Evolutionary conservation across 164 flowering plant species (phyloP).

Genomic region (Magnolia sinica): DNA sequence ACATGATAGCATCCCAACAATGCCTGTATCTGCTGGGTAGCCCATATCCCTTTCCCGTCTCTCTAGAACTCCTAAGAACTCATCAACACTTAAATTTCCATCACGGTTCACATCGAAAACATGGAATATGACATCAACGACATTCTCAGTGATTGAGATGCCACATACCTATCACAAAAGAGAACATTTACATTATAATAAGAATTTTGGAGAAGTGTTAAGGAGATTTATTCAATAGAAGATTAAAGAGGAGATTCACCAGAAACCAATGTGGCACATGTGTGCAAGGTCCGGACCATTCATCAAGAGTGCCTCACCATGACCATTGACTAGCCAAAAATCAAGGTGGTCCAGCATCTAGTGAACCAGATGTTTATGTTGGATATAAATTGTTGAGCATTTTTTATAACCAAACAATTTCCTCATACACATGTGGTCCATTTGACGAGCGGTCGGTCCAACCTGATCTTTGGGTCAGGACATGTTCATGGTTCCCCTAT

Average conservation of each 20-base stretch:
- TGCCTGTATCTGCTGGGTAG: slow-evolving; percentile 50
- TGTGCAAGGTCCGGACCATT: too few species aligned
- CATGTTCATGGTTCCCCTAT: too few species aligned
- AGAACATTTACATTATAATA: neutral
- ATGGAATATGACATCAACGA: slow-evolving; percentile 72
- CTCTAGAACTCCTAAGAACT: slow-evolving; percentile 71
- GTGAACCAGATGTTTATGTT: too few species aligned
- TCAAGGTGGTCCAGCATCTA: too few species aligned
- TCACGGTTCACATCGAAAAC: slow-evolving; percentile 74
- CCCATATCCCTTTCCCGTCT: slow-evolving; percentile 55
- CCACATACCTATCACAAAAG: slow-evolving; percentile 66
- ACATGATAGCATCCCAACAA: slow-evolving; percentile 52
- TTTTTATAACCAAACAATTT: too few species aligned
- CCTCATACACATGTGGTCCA: too few species aligned
- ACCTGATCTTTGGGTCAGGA: too few species aligned
- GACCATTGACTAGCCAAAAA: too few species aligned
- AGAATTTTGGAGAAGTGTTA: neutral
- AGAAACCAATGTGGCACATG: neutral
- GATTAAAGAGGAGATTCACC: neutral
- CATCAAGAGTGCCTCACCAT: too few species aligned
- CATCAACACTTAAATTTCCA: slow-evolving; percentile 67
- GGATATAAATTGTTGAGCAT: too few species aligned
- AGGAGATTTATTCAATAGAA: neutral
- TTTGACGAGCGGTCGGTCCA: too few species aligned
- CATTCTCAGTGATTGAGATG: slow-evolving; percentile 48